phyloP scores from a whole-genome alignment of 2,329 filamentous ascomycete species.

The Endoconidiophora laricicola region DNA sequence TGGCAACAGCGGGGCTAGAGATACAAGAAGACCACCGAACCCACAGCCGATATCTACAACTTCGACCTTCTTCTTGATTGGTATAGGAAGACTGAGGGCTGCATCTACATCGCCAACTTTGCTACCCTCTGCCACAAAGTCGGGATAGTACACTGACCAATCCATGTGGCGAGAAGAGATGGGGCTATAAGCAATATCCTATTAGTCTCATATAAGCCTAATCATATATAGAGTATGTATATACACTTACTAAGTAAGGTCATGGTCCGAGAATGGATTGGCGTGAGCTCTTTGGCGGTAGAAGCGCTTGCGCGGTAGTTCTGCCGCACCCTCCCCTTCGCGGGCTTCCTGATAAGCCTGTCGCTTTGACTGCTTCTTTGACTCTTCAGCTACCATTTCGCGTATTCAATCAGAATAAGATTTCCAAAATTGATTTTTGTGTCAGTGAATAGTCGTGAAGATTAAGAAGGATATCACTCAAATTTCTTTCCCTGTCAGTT shows the following conservation, averaged over 20 bases:
- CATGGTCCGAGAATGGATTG: slow-evolving; percentile 94
- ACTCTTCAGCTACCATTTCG: slow-evolving; percentile 17
- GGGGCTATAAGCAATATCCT: slow-evolving; percentile 38
- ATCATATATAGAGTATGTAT: background rate
- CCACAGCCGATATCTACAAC: slow-evolving; percentile 95
- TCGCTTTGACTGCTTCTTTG: slow-evolving; percentile 47
- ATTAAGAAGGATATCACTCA: background rate
- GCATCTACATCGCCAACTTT: slow-evolving; percentile 8
- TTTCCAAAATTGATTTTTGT: too few relatives aligned
- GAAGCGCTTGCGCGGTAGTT: slow-evolving; percentile 83
- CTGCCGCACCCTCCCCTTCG: slow-evolving; percentile 28
- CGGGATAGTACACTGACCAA: slow-evolving; percentile 73
- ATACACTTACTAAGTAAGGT: slow-evolving; percentile 62
- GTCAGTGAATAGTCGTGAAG: too few relatives aligned
- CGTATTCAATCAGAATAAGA: background rate
- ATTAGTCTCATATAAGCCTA: background rate
- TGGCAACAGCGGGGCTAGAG: slow-evolving; percentile 65
- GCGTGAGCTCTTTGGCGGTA: slow-evolving; percentile 93
- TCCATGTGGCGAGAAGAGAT: slow-evolving; percentile 70
- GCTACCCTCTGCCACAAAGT: slow-evolving; percentile 36
- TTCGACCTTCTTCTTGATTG: slow-evolving; percentile 48
- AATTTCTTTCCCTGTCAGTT: background rate
- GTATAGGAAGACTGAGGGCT: slow-evolving; percentile 2
- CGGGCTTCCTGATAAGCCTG: slow-evolving; percentile 38
- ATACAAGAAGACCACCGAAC: slow-evolving; percentile 80